Evolutionary conservation across 2,329 filamentous ascomycete genomes (phyloP), one percentile per base, ranked within the genome.

Genomic region (Neofusicoccum ribis): DNA sequence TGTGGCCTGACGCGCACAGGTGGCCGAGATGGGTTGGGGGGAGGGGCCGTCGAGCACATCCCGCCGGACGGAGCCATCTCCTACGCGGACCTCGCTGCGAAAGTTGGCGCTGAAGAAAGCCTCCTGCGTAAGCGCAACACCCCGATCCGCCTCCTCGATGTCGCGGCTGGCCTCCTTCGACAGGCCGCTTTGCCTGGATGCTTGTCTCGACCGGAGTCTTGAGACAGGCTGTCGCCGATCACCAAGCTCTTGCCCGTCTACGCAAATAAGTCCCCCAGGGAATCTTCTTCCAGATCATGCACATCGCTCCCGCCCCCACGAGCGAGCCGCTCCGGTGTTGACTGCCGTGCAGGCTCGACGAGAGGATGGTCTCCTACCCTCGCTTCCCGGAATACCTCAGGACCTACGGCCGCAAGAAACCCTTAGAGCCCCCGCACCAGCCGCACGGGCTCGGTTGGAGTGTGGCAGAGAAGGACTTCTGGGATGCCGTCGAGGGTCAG

Each of bases 21-120:
- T 65, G 52, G 52, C 52, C 23, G 54, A 65, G 39, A 65, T 65
- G 44, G 44, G 60, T 27, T 65, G 63, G 54, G 23, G 63, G 54
- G 23, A 23, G 20, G 34, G 15, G 63, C 54, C n/a, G 15, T 65
- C 12, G 63, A 65, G 44, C 46, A 43, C 27, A 65, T 65, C 31
- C 63, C 54, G 12, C 11, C 12, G 1, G 20, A 20, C 20, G 60
- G 60, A 9, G 43, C 36, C n/a, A 65, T 60, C n/a, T 60, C 52
- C 15, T 65, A 65, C 39, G 34, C 36, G 8, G 63, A 65, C 7
- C 39, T 61, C n/a, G 63, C 52, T 2, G 47, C 54, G 2, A 54
- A 51, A 20, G 52, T 47, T 46, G 43, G 43, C 27, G 63, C 63
- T 11, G 63, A 65, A 31, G 63, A 60, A n/a, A 27, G 52, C 14